Percentiles rank a stretch among this genome's conserved stretches.
phyloP scores from a whole-genome alignment of 208 protist genomes.

The Leishmania lainsoni region DNA sequence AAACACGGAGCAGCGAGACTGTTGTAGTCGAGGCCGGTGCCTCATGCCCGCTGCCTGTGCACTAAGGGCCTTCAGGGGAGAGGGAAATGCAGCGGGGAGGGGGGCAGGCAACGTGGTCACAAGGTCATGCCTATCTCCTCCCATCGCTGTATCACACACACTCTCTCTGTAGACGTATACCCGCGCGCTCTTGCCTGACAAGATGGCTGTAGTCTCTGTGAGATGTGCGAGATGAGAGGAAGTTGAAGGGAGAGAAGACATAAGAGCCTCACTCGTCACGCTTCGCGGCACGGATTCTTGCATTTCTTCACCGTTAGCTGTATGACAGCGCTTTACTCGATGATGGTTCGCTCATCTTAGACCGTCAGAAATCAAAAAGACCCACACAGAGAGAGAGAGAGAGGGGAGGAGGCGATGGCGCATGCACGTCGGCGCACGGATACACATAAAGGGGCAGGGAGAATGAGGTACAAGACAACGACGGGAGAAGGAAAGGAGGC shows the following conservation, averaged over 20 bases:
- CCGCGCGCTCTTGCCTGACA: neutral
- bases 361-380: neutral
- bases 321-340: neutral
- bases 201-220: neutral
- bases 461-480: neutral
- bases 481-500: neutral
- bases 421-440: neutral
- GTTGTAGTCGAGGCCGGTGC: neutral
- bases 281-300: neutral
- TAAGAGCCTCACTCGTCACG: neutral
- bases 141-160: neutral
- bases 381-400: neutral
- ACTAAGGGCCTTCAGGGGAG: neutral
- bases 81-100: neutral
- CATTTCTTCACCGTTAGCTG: neutral
- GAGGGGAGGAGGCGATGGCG: neutral
- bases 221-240: neutral
- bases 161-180: neutral
- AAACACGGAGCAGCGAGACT: neutral
- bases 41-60: neutral
- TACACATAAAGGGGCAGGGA: no score
- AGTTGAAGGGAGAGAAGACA: neutral
- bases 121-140: neutral
- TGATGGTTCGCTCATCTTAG: neutral
- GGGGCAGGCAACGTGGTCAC: neutral